A percentile compares a stretch with the other conserved stretches of the same genome.
Evolutionary conservation across 202 grass and related monocot genomes (phyloP).

Genomic region (Musa balbisiana): DNA sequence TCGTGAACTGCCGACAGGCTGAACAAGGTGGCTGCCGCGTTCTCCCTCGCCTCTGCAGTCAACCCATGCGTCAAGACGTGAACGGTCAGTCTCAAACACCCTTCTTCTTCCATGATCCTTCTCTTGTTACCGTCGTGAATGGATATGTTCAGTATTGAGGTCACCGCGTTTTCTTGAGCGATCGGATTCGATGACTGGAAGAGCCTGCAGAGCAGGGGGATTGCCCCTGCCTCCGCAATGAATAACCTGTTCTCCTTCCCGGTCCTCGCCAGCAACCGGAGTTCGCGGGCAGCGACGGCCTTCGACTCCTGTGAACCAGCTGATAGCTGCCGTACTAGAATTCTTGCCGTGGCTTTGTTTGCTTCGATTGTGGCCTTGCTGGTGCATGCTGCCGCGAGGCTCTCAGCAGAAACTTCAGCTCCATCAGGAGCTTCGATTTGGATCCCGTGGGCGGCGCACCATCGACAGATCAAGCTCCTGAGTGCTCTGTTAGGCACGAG

Average conservation of each 20-base stretch:
- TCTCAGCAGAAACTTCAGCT: constrained; percentile 51
- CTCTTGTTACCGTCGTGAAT: constrained; percentile 81
- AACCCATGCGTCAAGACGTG: constrained; percentile 66
- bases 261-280: constrained; percentile 78
- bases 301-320: constrained; percentile 43
- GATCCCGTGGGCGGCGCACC: constrained; percentile 54
- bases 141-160: constrained; percentile 72
- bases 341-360: constrained; percentile 55
- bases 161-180: constrained; percentile 88
- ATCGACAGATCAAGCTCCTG: constrained; percentile 70
- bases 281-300: constrained; percentile 55
- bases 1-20: constrained; percentile 90
- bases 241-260: constrained; percentile 66
- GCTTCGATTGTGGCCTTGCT: constrained; percentile 57
- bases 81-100: constrained; percentile 53
- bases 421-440: constrained; percentile 54
- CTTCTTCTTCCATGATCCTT: constrained; percentile 74
- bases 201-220: constrained; percentile 57
- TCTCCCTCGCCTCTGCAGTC: constrained; percentile 82
- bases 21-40: constrained; percentile 90
- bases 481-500: constrained; percentile 59
- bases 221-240: constrained; percentile 70
- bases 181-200: constrained; percentile 46
- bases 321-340: constrained; percentile 54
- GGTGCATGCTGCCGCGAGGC: constrained; percentile 38